Base-by-base conservation (phyloP, 768 basidiomycete species). In the Lepiota subincarnata region DNA sequence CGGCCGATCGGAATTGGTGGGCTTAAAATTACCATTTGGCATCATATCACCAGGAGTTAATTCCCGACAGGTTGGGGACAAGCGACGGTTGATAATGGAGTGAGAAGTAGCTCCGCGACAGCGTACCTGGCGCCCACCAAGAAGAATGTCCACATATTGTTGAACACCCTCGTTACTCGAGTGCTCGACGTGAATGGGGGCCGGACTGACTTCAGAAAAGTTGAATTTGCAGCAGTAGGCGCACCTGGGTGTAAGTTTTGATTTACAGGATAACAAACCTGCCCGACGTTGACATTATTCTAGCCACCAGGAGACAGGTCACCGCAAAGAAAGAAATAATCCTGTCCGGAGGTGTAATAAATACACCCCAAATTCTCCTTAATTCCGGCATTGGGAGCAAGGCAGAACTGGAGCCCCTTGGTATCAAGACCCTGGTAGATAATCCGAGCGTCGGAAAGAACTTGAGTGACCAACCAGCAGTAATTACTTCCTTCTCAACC, bases 301-400 rank as follows among this genome's bases (percentile, higher is more conserved):
- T 13, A 18, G 47, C 26, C 6, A 31, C 31, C 16, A 35, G 22
- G 20, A 19, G n/a, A 18, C 14, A 28, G 26, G 39, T 65, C 19
- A 62, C 47, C 4, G 82, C 81, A 0, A 62, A 60, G 55, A 79
- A 77, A 55, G 82, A 84, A 58, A 68, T 84, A 38, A 70, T 84
- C 4, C 58, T 84, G 26, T 60, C 56, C 1, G 64, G 60, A 7
- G 64, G 65, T 0, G 47, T 57, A 1, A 53, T 62, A n/a, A 61
- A 62, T 20, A 57, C 63, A 10, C 52, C 61, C 0, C 63, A 64
- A 22, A 55, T 66, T 18, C 55, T 64, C 7, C 42, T 58, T 24
- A 57, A 64, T 6, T 65, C 65, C 12, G 65, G 65, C 14, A 61
- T 66, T n/a, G 61, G 62, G 6, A 38, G 58, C 24, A 26, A 24